Percentiles rank a stretch among this genome's conserved stretches.
Evolutionary conservation across 2,329 filamentous ascomycete species (phyloP).

Genomic region (Aaosphaeria pasadenensis): DNA sequence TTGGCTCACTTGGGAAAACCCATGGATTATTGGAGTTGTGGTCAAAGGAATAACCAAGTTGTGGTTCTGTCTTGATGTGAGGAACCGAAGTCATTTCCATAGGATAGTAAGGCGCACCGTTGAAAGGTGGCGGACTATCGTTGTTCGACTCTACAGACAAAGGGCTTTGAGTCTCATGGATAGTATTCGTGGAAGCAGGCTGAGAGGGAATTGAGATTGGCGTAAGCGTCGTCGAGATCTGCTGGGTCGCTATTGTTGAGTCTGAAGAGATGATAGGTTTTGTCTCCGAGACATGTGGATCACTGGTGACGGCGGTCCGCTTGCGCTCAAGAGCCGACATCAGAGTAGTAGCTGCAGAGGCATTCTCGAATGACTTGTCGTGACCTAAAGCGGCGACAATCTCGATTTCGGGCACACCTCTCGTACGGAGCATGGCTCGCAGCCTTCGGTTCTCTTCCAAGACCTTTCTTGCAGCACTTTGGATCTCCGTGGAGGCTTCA

Average conservation of each 20-base stretch:
- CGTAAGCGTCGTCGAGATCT: constrained; percentile 12
- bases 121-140: constrained; percentile 18
- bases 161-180: constrained; percentile 27
- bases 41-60: constrained; percentile 18
- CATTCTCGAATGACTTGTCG: background rate
- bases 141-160: constrained; percentile 30
- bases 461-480: constrained; percentile 65
- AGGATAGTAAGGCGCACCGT: constrained; percentile 19
- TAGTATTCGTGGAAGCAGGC: constrained; percentile 19
- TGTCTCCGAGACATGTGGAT: constrained; percentile 4
- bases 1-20: constrained; percentile 13
- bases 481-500: constrained; percentile 68
- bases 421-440: constrained; percentile 55
- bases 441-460: constrained; percentile 67
- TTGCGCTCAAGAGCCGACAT: constrained; percentile 30
- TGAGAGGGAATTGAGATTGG: constrained; percentile 19
- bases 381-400: constrained; percentile 38
- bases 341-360: constrained; percentile 24
- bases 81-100: constrained; percentile 15
- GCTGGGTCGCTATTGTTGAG: constrained; percentile 13
- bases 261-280: constrained; percentile 11
- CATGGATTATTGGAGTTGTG: constrained; percentile 18
- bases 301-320: constrained; percentile 13
- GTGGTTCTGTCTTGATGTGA: constrained; percentile 25
- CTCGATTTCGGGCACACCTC: constrained; percentile 57